These are phyloP conservation scores for Begonia peltatifolia DNA, from an alignment of 306 rosid genomes.

Conservation along the genomic window DNA sequence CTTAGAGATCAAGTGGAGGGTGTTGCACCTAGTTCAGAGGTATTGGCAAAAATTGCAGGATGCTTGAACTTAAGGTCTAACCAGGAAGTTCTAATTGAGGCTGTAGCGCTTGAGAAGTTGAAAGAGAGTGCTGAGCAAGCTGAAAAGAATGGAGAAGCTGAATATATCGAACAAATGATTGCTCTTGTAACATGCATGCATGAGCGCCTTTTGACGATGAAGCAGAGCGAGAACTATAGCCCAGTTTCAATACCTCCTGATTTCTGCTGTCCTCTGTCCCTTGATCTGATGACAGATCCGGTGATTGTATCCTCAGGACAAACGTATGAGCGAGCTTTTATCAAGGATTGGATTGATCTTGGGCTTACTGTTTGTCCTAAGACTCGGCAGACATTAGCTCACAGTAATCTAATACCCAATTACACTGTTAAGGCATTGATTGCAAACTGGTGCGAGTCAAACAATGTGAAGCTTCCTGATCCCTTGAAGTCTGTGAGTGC, in stretches of 20 bases:
- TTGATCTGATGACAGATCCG: constrained; percentile 97
- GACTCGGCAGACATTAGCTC: constrained; percentile 84
- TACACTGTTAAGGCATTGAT: constrained; percentile 96
- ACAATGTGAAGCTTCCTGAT: constrained; percentile 71
- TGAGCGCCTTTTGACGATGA: constrained; percentile 52
- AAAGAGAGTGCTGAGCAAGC: constrained; percentile 94
- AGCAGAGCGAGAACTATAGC: constrained; percentile 65
- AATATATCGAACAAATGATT: constrained; percentile 68
- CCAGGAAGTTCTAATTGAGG: constrained; percentile 86
- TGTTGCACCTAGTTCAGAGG: constrained; percentile 57
- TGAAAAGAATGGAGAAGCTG: constrained; percentile 71
- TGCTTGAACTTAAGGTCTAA: constrained; percentile 57
- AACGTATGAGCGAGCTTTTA: constrained; percentile 85
- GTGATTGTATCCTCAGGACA: constrained; percentile 99
- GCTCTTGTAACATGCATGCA: constrained; percentile 59
- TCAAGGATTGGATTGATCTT: constrained; percentile 83
- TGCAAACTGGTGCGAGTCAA: constrained; percentile 95
- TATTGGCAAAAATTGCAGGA: constrained; percentile 59
- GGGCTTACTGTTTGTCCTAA: constrained; percentile 93
- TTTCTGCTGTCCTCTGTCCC: constrained; percentile 96
- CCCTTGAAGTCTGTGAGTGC: constrained; percentile 28
- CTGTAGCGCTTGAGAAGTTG: constrained; percentile 89
- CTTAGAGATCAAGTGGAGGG: constrained; percentile 46
- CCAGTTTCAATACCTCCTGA: constrained; percentile 84
- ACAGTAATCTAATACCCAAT: constrained; percentile 80